Evolutionary conservation across 768 basidiomycete genomes (phyloP), one percentile per base, ranked within the genome.

Genomic region (Termitomyces bulborhizus): DNA sequence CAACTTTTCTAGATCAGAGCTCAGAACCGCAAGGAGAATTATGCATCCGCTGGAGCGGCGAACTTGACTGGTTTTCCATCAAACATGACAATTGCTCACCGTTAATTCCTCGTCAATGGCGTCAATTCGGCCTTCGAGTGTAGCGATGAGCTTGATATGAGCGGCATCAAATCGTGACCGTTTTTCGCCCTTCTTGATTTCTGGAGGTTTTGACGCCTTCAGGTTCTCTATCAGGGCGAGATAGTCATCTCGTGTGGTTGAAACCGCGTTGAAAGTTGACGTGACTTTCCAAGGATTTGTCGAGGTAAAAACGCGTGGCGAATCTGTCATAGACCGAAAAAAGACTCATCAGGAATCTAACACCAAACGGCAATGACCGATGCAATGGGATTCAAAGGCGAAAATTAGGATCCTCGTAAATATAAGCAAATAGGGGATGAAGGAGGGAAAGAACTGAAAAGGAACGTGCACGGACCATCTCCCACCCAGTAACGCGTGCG

Each of bases 281-380:
- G 85, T 82, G 42, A 85, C 85, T 73, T 93, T 94, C 90, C 90
- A 94, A 21, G 92, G 92, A 69, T 94, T 94, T 13, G 88, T 89
- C 34, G 91, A 93, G 39, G 80, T 73, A 65, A 90, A 94, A 51
- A 93, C 71, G 57, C 92, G 83, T 26, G 91, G 89, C 46, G 92
- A 93, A 74, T 90, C 91, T 93, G 44, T 40, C 64, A 68, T 57
- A 55, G 58, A 61, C 39, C 61, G 60, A 57, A 63, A 52, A 59
- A 57, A 54, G 52, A 63, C 58, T 71, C 43, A 66, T 69, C 51
- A 67, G 63, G 58, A 67, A 56, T 61, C 60, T 59, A 56, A 64
- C 63, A 56, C 63, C 61, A 62, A 63, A 57, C 67, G 68, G 68
- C 66, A 68, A 66, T 63, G 67, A 71, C 74, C 70, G 69, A 62